Evolutionary conservation across 2,329 filamentous ascomycete genomes (phyloP), one percentile per base, ranked within the genome.

Genomic region (Karstenula rhodostoma): DNA sequence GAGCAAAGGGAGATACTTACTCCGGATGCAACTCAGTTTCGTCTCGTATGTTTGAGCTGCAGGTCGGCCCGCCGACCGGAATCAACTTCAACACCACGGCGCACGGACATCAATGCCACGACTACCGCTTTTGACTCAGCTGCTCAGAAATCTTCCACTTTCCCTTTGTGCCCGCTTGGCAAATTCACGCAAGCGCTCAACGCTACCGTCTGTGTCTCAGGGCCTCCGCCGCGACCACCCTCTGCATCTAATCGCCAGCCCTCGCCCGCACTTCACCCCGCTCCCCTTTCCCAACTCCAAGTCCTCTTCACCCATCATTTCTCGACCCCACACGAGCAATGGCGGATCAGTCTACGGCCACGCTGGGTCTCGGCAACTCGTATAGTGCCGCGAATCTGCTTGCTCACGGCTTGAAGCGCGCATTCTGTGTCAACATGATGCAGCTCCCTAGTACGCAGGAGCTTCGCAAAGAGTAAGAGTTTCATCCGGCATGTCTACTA

Each of bases 391-490:
- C 23, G 25, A 43, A 53, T 15, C 13, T 43, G 25, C 37, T 53
- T 19, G 50, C 50, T 12, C 50, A 53, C 32, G 37, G 35, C 37
- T 42, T 52, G 49, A 52, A 52, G 33, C 35, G 49, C 35, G 22
- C 49, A 13, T 42, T 33, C 1, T 19, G 35, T 15, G 15, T 42
- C 22, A 42, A 29, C 22, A 25, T 40, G 44, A 33, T 23, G 7
- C 47, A 33, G 10, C 47, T 54, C 1, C 53, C 56, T 9, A 54
- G 37, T 1, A 51, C 33, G 2, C 29, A 56, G 33, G 43, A 52
- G 46, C 37, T 59, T 4, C 48, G 33, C 13, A 56, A 23, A 42
- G 33, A 9, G 51, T 57, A 46, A 56, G 37, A 46, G 27, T 35
- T 37, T 42, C 19, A 29, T 37, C 10, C 17, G 7, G 7, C 8